These are phyloP conservation scores for Leptomonas seymouri DNA, from an alignment of 208 protist species.

Conservation along the genomic window DNA sequence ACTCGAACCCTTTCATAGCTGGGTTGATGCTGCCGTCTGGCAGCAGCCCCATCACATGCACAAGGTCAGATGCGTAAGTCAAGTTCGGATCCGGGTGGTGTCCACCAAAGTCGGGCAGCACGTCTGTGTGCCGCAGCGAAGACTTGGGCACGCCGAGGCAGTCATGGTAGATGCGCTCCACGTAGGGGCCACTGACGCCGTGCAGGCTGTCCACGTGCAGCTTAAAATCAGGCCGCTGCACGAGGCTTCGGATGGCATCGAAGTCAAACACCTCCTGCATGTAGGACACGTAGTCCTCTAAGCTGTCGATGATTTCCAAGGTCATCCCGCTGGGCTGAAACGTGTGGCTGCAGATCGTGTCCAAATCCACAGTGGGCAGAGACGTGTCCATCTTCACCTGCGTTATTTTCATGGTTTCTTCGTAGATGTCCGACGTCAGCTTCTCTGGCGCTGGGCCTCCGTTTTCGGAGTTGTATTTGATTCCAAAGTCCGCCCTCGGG, in stretches of 20 bases:
- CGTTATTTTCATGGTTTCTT: conserved; percentile 81
- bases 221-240: conserved; percentile 83
- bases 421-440: conserved; percentile 95
- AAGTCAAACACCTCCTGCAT: conserved; percentile 97
- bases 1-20: conserved; percentile 11
- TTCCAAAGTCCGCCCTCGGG: conserved; percentile 96
- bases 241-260: conserved; percentile 62
- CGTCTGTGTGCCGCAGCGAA: conserved; percentile 58
- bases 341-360: conserved; percentile 48
- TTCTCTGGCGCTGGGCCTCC: conserved; percentile 96
- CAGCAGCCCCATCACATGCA: conserved; percentile 85
- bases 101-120: conserved; percentile 94
- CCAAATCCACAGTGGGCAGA: conserved; percentile 59
- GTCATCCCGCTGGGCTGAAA: conserved; percentile 49
- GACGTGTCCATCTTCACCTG: conserved; percentile 59
- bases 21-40: conserved; percentile 50
- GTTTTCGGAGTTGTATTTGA: conserved; percentile 99
- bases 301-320: conserved; percentile 94
- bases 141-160: conserved; percentile 77
- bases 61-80: conserved; percentile 96
- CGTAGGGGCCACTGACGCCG: conserved; percentile 96
- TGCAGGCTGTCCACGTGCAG: conserved; percentile 94
- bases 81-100: conserved; percentile 98
- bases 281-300: conserved; percentile 89
- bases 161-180: conserved; percentile 90